Conservation (phyloP, 176 grass and related monocot species). For the Metroxylon sagu region DNA sequence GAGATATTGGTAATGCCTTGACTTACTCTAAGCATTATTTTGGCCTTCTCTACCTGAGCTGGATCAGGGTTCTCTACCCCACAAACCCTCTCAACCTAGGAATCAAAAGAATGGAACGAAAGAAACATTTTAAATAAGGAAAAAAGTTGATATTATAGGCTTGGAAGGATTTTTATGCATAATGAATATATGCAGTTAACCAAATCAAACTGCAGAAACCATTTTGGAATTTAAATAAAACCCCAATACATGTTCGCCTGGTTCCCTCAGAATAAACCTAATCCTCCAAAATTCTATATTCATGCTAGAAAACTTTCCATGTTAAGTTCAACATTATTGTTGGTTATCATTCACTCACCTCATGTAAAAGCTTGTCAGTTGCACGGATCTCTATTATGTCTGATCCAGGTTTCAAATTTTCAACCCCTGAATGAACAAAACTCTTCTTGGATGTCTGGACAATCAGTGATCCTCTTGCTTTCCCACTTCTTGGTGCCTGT, state of each 20-base stretch:
- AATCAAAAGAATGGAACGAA: not conserved
- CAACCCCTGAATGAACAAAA: slow-evolving; percentile 6
- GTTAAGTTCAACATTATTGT: too few species aligned
- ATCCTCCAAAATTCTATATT: too few species aligned
- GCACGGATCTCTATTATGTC: slow-evolving; percentile 30
- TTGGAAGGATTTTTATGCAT: not conserved
- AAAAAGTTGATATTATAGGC: not conserved
- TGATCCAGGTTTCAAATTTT: slow-evolving; percentile 16
- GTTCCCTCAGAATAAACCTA: too few species aligned
- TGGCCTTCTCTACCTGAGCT: slow-evolving; percentile 52
- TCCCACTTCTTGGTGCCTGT: slow-evolving; percentile 17
- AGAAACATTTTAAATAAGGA: not conserved
- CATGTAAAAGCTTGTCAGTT: slow-evolving; percentile 34
- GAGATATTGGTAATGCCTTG: not conserved
- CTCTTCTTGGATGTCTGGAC: not conserved
- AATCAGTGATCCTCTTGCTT: slow-evolving; percentile 17
- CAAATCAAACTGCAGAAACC: too few species aligned
- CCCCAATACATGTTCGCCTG: too few species aligned
- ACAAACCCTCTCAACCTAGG: slow-evolving; percentile 44
- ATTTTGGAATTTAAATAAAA: too few species aligned
- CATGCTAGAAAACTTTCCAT: too few species aligned
- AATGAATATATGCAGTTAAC: too few species aligned
- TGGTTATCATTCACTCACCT: slow-evolving; percentile 20
- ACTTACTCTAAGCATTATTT: slow-evolving; percentile 42
- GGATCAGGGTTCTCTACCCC: slow-evolving; percentile 33